Percentiles rank a stretch among this genome's conserved stretches.
These are phyloP conservation scores for Aspergillus novoparasiticus DNA, from an alignment of 2,329 filamentous ascomycete genomes.

Conservation along the genomic window DNA sequence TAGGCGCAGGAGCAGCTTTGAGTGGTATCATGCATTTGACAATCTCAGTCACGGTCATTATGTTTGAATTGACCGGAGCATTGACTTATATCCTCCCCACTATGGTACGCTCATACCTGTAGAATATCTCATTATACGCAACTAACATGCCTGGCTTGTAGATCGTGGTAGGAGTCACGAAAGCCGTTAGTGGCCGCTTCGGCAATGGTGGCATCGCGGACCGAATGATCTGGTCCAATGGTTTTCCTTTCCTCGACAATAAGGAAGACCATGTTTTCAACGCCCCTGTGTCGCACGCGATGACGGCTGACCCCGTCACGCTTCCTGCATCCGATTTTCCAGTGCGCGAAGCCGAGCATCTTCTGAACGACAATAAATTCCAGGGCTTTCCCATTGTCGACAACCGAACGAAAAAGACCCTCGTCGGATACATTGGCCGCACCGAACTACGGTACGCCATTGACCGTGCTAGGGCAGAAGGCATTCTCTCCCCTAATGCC, in stretches of 20 bases:
- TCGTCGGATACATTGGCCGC: conserved; percentile 89
- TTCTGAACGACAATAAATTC: conserved; percentile 77
- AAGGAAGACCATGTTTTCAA: conserved; percentile 98
- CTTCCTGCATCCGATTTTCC: conserved; percentile 75
- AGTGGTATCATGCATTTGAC: conserved; percentile 99
- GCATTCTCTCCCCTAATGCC: conserved; percentile 65
- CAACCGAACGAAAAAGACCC: conserved; percentile 66
- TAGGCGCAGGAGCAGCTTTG: conserved; percentile 87
- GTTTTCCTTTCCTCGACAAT: conserved; percentile 93
- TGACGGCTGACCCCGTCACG: conserved; percentile 75
- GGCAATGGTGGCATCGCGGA: conserved; percentile 97
- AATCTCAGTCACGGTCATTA: conserved; percentile 95
- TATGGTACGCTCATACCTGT: conserved; percentile 60
- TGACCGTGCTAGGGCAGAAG: conserved; percentile 72
- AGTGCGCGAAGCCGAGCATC: conserved; percentile 73
- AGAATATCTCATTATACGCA: neutral
- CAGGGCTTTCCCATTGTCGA: conserved; percentile 94
- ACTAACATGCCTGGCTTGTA: conserved; percentile 23
- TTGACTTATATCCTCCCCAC: conserved; percentile 95
- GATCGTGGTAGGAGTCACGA: conserved; percentile 96
- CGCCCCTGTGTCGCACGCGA: conserved; percentile 86
- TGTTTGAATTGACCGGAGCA: conserved; percentile 98
- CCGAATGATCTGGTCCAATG: conserved; percentile 98
- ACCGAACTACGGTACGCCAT: conserved; percentile 92
- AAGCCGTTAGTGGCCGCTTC: conserved; percentile 85